Conservation (phyloP, 2,329 filamentous ascomycete genomes). For the Coniochaeta pulveracea region DNA sequence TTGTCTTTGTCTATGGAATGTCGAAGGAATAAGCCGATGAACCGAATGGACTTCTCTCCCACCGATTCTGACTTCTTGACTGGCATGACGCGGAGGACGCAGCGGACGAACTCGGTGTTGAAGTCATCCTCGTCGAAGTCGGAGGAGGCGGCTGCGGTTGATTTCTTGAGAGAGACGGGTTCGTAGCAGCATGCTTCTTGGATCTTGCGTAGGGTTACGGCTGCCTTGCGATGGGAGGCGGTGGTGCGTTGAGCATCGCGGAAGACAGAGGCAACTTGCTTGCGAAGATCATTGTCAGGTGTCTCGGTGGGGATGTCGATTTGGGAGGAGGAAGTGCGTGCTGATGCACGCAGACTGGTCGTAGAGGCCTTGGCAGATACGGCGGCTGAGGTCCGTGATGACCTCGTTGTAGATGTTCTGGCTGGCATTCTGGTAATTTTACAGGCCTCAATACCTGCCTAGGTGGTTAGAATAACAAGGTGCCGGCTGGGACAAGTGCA, state of each 20-base stretch:
- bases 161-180: conserved; percentile 38
- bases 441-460: too few species aligned
- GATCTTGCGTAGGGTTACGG: conserved; percentile 77
- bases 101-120: conserved; percentile 75
- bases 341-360: conserved; percentile 29
- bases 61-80: conserved; percentile 88
- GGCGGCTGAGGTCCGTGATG: conserved; percentile 31
- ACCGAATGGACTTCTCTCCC: conserved; percentile 76
- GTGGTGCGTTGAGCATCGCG: conserved; percentile 80
- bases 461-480: too few species aligned
- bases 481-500: conserved; percentile 9
- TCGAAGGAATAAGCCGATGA: conserved; percentile 77
- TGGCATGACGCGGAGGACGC: conserved; percentile 68
- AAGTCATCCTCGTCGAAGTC: conserved; percentile 80
- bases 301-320: conserved; percentile 58
- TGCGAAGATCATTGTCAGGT: conserved; percentile 58
- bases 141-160: conserved; percentile 35
- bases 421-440: conserved; percentile 31
- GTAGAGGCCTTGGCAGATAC: conserved; percentile 27
- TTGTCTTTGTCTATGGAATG: conserved; percentile 61
- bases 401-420: conserved; percentile 30
- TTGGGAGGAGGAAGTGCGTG: conserved; percentile 31
- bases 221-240: conserved; percentile 80
- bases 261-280: conserved; percentile 62
- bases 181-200: conserved; percentile 76